A percentile compares a stretch with the other conserved stretches of the same genome.
These are phyloP conservation scores for Stenogyne calaminthoides DNA, from an alignment of 305 asterid species.

Conservation along the genomic window DNA sequence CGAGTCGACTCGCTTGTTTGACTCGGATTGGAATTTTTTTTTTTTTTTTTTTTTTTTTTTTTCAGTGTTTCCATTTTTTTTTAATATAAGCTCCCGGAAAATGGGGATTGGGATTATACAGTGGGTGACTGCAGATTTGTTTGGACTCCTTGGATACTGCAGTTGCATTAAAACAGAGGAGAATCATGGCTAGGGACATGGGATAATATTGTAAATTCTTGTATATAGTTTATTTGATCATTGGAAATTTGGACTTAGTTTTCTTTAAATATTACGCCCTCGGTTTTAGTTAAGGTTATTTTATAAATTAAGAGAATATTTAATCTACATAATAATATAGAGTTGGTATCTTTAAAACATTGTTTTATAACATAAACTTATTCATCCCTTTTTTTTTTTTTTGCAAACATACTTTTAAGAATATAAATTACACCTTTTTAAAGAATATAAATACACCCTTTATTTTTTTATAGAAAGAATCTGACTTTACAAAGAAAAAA, in stretches of 20 bases:
- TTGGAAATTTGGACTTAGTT: not conserved
- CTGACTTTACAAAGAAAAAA: no score
- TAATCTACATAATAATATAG: no score
- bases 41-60: no score
- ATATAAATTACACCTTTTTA: no score
- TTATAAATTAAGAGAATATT: no score
- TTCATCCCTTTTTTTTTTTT: no score
- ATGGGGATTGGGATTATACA: not conserved
- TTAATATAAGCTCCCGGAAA: conserved; percentile 2
- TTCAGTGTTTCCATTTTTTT: not conserved
- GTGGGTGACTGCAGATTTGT: not conserved
- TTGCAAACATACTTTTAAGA: no score
- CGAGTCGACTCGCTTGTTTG: conserved; percentile 52
- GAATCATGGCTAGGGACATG: not conserved
- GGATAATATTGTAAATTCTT: conserved; percentile 18
- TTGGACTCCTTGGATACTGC: conserved; percentile 15
- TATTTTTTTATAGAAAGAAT: no score
- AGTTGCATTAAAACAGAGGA: not conserved
- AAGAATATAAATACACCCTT: no score
- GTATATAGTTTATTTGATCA: not conserved
- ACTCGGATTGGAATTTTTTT: conserved; percentile 18
- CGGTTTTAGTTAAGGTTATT: no score
- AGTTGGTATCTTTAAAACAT: no score
- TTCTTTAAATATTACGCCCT: not conserved
- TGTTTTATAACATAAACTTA: no score